A percentile compares a stretch with the other conserved stretches of the same genome.
These are phyloP conservation scores for Climacium dendroides DNA, from an alignment of 225 moss, liverwort and hornwort genomes.

Conservation along the genomic window DNA sequence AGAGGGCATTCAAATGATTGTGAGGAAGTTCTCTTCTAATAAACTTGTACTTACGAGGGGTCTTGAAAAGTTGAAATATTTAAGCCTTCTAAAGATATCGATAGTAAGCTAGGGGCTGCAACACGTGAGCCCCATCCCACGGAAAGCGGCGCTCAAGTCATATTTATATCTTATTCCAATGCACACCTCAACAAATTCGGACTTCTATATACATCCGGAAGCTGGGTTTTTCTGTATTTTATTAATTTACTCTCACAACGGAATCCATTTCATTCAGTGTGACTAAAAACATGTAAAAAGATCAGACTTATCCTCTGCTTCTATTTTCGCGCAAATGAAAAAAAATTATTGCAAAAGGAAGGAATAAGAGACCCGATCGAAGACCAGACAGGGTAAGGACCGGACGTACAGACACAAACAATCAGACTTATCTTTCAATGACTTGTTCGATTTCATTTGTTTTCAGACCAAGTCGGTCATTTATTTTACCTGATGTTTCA, in stretches of 20 bases:
- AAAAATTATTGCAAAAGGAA: background rate
- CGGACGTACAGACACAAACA: background rate
- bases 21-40: background rate
- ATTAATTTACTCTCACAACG: background rate
- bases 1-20: background rate
- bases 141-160: background rate
- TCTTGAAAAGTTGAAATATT: background rate
- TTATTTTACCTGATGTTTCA: background rate
- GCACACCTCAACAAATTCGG: background rate
- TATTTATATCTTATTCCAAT: background rate
- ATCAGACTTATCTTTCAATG: background rate
- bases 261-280: background rate
- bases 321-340: background rate
- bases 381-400: background rate
- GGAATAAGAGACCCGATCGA: background rate
- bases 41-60: background rate
- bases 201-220: background rate
- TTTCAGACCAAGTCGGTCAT: background rate
- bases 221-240: background rate
- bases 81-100: background rate
- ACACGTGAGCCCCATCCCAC: no score
- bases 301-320: background rate
- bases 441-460: background rate
- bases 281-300: no score
- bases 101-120: background rate